Evolutionary conservation across 129 eudicot species (phyloP).

Genomic region (Artemisia annua): DNA sequence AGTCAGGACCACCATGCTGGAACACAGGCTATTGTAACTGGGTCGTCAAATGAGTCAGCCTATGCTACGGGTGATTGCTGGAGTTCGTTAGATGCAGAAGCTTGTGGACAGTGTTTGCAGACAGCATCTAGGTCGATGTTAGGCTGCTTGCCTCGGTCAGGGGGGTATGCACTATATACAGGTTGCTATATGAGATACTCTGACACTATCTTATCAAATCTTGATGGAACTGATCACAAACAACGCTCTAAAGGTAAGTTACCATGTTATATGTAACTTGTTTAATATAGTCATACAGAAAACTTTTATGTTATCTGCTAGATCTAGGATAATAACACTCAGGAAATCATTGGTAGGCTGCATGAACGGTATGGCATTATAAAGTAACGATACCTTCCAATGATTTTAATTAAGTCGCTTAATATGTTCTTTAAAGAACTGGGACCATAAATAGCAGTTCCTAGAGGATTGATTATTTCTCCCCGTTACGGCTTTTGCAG

Average conservation of each 20-base stretch:
- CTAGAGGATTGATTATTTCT: background rate
- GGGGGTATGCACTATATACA: constrained; percentile 41
- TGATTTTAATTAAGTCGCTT: too few relatives aligned
- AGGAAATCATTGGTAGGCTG: too few relatives aligned
- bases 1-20: constrained; percentile 20
- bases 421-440: too few relatives aligned
- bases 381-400: too few relatives aligned
- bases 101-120: constrained; percentile 43
- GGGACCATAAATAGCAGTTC: background rate
- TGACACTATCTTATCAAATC: constrained; percentile 36
- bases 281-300: background rate
- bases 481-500: constrained; percentile 31
- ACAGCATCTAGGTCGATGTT: constrained; percentile 22
- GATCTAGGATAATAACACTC: too few relatives aligned
- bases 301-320: background rate
- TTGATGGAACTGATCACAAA: background rate
- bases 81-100: constrained; percentile 26
- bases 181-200: constrained; percentile 54
- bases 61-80: constrained; percentile 46
- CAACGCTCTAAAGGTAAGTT: background rate
- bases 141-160: constrained; percentile 41
- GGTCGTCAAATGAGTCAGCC: constrained; percentile 15
- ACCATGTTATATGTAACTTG: background rate
- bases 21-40: constrained; percentile 21
- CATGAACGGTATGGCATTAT: too few relatives aligned